Percentiles rank a stretch among this genome's conserved stretches.
phyloP scores from a whole-genome alignment of 1,284 basidiomycete species.

The Fomitopsis betulina region DNA sequence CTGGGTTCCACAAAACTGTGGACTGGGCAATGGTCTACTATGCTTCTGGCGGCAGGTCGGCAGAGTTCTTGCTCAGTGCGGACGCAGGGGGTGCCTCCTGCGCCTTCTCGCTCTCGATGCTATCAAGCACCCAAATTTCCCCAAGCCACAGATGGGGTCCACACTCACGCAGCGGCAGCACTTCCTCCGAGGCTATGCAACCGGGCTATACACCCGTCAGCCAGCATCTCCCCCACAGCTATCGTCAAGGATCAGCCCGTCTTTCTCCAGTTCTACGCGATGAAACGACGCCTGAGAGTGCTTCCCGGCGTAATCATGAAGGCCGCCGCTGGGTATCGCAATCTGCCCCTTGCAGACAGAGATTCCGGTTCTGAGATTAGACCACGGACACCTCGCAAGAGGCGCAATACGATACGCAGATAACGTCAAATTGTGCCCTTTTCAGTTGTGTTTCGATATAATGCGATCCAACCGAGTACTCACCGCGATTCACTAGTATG shows the following conservation, averaged over 20 bases:
- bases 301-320: background rate
- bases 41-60: background rate
- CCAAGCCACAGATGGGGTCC: background rate
- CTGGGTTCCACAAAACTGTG: background rate
- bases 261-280: constrained; percentile 1
- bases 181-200: too few species aligned
- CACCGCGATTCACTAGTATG: background rate
- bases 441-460: background rate
- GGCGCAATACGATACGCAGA: background rate
- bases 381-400: background rate
- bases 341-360: background rate
- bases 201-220: background rate
- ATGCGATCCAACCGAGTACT: background rate
- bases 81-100: background rate
- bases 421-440: too few species aligned
- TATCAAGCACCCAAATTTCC: too few species aligned
- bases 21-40: background rate
- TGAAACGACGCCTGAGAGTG: background rate
- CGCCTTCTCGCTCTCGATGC: background rate
- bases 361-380: background rate
- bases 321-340: background rate
- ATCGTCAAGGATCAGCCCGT: constrained; percentile 1
- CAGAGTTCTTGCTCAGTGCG: background rate
- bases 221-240: background rate
- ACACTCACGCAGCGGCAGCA: too few species aligned